Base-by-base conservation (phyloP, 495 filamentous ascomycete species). In the Hypoxylon intermedium region DNA sequence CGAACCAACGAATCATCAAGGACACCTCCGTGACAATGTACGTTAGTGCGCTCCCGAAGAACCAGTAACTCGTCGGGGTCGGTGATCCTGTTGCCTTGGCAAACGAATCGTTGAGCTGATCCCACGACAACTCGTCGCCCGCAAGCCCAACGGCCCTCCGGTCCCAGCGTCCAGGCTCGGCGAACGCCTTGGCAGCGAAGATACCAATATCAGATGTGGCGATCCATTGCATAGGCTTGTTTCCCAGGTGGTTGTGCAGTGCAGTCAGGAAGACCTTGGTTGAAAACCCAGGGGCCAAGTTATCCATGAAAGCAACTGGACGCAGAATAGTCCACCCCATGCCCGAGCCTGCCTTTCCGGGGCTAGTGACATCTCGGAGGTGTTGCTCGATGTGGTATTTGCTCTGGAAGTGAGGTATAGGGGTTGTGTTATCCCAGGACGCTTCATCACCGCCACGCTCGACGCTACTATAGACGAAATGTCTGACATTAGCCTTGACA, bases 241-340 rank as follows among this genome's bases (percentile, higher is more conserved):
- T 23, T 1, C 75, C 70, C 0, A 84, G 62, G 15, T 74, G 67
- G 30, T 76, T 76, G 40, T 76, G 75, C 67, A 83, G 75, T 4
- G 78, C 73, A 0, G 86, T 80, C 65, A 74, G 28, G 67, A 91
- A 88, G 0, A 86, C 75, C 54, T 84, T 86, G 31, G 83, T 85
- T 9, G 74, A 56, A 61, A 89, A 83, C 21, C 79, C 81, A 0
- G 83, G 81, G 0, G 71, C 76, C 13, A 88, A 67, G 63, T 87
- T 88, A 6, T 90, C 88, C 73, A 88, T 83, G 72, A 90, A 92
- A 0, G 83, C 82, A 0, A 80, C 79, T 0, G 88, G 86, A n/a
- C 86, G 79, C 3, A 88, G 69, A 19, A 88, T 83, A 0, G 81
- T 83, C 81, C 83, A 89, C 2, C 65, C 56, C 83, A 89, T 87